These are phyloP conservation scores for Melanogaster broomeanus DNA, from an alignment of 768 basidiomycete species.

Conservation along the genomic window DNA sequence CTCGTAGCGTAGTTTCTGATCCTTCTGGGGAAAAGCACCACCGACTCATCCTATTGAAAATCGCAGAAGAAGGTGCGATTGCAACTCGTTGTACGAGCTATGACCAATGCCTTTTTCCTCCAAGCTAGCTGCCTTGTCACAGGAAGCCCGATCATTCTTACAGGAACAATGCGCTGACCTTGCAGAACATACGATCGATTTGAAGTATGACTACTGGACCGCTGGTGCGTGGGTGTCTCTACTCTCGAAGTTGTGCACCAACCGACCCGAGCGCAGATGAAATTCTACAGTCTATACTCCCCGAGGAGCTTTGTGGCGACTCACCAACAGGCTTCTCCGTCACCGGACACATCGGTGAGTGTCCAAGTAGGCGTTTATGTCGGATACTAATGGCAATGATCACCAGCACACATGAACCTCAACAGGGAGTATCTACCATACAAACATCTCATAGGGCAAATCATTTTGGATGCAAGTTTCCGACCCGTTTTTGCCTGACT, in stretches of 20 bases:
- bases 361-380: neutral
- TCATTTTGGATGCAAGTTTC: conserved; percentile 81
- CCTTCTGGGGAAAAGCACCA: conserved; percentile 46
- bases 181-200: conserved; percentile 56
- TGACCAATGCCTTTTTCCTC: conserved; percentile 7
- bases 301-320: conserved; percentile 72
- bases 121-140: conserved; percentile 71
- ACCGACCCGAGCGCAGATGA: conserved; percentile 56
- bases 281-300: conserved; percentile 79
- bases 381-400: conserved; percentile 3
- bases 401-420: conserved; percentile 86
- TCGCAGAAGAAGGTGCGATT: conserved; percentile 57
- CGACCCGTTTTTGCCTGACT: neutral
- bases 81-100: neutral
- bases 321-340: conserved; percentile 87
- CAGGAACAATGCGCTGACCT: conserved; percentile 55
- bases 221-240: conserved; percentile 53
- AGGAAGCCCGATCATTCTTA: conserved; percentile 56
- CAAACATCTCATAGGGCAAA: conserved; percentile 87
- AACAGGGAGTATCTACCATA: conserved; percentile 90
- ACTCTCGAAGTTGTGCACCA: neutral
- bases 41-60: conserved; percentile 68
- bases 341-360: conserved; percentile 87
- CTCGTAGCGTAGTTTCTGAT: conserved; percentile 59
- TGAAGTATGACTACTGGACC: conserved; percentile 89